Evolutionary conservation across 805 yeast species (phyloP), one percentile per base, ranked within the genome.

Genomic region (Huiozyma sinensis): DNA sequence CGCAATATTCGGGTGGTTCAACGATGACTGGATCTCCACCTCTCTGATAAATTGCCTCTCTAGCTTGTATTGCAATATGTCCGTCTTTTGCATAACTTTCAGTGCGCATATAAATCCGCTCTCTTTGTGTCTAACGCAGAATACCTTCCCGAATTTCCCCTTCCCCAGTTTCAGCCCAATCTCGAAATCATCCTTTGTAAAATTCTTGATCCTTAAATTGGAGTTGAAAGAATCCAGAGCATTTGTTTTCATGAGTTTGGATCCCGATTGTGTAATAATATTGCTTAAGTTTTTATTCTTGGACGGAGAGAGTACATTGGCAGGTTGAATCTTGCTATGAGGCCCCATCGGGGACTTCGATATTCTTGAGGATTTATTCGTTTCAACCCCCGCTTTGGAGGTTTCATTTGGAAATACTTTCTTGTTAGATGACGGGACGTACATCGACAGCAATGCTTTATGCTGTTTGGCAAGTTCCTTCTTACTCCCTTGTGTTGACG

Each of bases 131-230:
- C 73, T 72, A 7, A 83, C 97, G 58, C 95, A 84, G 63, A 87
- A 89, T 1, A 92, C 97, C 54, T 77, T 79, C 7, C 98, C 98
- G 55, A 89, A 80, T 61, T 88, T 87, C 6, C 98, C 98, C 58
- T 85, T 87, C 0, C 97, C 98, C 40, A 90, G 70, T 45, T 82
- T 79, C 43, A 80, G 75, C 12, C 97, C 97, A 37, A 90, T 73
- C 52, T 88, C 95, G 64, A 90, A 90, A 57, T 85, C 92, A 29
- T 53, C 51, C 41, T 57, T 48, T 17, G 53, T 46, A 40, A 56
- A 17, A 2, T 43, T 24, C 42, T 48, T 51, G 5, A 37, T 9
- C 17, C 39, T 40, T 17, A 46, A 27, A 7, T 47, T 33, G 1
- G 55, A 40, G 33, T 8, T 9, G 11, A 31, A 11, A 8, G 33